Evolutionary conservation across 108 stramenopile genomes (phyloP).

Genomic region (Fragilaria radians): DNA sequence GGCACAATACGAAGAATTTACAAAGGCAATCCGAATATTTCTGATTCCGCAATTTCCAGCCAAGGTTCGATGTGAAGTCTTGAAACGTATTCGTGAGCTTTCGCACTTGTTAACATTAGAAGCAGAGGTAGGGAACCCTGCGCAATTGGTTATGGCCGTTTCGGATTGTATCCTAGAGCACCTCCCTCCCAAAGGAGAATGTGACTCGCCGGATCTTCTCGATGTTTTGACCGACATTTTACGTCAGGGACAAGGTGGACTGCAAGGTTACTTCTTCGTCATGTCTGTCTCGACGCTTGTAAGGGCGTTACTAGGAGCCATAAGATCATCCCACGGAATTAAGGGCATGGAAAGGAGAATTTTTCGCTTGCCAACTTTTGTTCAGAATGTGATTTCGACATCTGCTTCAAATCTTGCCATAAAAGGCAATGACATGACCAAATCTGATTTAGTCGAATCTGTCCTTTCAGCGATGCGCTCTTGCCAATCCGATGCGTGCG

Average conservation of each 20-base stretch:
- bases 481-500: too few relatives aligned
- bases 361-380: background rate
- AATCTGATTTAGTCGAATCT: too few relatives aligned
- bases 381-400: too few relatives aligned
- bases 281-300: background rate
- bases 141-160: background rate
- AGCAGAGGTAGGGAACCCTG: background rate
- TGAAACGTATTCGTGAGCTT: conserved; percentile 44
- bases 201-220: background rate
- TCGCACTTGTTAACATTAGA: conserved; percentile 62
- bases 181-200: background rate
- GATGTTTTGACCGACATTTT: background rate
- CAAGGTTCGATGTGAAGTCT: conserved; percentile 32
- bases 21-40: conserved; percentile 57
- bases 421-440: too few relatives aligned
- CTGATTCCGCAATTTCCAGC: conserved; percentile 57
- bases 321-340: background rate
- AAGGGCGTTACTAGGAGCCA: background rate
- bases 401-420: too few relatives aligned
- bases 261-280: background rate
- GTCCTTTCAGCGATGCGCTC: too few relatives aligned
- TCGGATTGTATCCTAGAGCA: background rate
- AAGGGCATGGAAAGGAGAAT: background rate
- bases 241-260: background rate
- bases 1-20: conserved; percentile 65